Base-by-base conservation (phyloP, 2,329 filamentous ascomycete genomes). In the Emydomyces testavorans region DNA sequence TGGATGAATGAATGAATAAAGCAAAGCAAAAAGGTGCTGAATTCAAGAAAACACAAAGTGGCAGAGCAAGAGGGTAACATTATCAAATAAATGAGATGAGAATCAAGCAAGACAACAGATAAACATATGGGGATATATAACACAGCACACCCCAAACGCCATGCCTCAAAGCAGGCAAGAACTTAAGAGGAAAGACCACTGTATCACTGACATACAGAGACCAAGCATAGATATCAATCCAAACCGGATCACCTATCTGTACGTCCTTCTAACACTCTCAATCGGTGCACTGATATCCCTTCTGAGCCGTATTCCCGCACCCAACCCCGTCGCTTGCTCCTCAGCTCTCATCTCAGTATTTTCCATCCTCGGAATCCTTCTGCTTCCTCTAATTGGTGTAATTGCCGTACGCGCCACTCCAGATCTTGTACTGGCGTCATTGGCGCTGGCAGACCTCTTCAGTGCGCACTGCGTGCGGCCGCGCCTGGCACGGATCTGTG, bases 401-500 rank as follows among this genome's bases (percentile, higher is more conserved):
- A 50, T 41, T 5, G 37, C 41, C n/a, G 36, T 15, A 36, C 41
- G 38, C 16, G 36, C 18, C 8, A 40, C 18, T n/a, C 41, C 58
- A 26, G 58, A 52, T 26, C 58, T 58, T 10, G 61, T 51, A 4
- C 53, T 58, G 29, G 61, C 60, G 52, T 68, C 66, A 26, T 58
- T 63, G 15, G 64, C 63, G 39, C 66, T 69, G 8, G 61, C 62
- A 38, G 65, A 68, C 50, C 65, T 59, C 50, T 69, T 64, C 50
- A 59, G 55, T 62, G 50, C 49, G 13, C 48, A 62, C 50, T 65
- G 65, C n/a, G 71, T 65, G 42, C 69, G 62, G 11, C 65, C 68
- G 46, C 71, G 62, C 39, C 71, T 60, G n/a, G 69, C 70, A 49
- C 69, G 59, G 35, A 73, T 73, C 52, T 72, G 69, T 6, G 71